Conservation (phyloP, 176 grass and related monocot species). For the Urochloa ruziziensis region DNA sequence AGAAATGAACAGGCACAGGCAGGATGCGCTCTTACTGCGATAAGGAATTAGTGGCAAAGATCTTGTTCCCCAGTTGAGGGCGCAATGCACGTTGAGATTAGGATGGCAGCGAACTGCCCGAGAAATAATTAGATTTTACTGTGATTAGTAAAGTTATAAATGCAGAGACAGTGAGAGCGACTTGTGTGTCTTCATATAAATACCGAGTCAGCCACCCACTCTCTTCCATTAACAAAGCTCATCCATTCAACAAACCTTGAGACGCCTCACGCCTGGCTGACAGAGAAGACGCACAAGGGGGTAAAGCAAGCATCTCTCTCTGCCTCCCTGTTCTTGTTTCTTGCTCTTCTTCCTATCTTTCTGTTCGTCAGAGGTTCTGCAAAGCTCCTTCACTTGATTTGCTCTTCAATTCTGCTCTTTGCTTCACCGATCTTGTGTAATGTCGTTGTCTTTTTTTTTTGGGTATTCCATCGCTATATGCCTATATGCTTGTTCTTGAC, state of each 20-base stretch:
- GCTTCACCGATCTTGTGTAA: background rate
- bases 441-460: background rate
- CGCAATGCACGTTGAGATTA: background rate
- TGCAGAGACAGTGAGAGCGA: slow-evolving; percentile 5
- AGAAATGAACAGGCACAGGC: slow-evolving; percentile 18
- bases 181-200: slow-evolving; percentile 15
- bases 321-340: slow-evolving; percentile 7
- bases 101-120: background rate
- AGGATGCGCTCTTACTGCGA: background rate
- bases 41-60: background rate
- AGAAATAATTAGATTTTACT: background rate
- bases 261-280: slow-evolving; percentile 24
- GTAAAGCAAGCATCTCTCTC: background rate
- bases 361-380: background rate
- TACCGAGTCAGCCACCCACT: slow-evolving; percentile 24
- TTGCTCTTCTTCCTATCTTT: background rate
- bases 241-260: slow-evolving; percentile 9
- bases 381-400: background rate
- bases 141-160: background rate
- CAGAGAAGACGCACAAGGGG: slow-evolving; percentile 9
- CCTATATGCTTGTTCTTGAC: background rate
- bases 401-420: background rate
- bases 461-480: background rate
- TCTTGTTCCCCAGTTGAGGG: background rate
- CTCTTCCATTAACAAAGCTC: slow-evolving; percentile 35